Conservation (phyloP, 192 early-diverging fungal genomes). For the Backusella sp. region DNA sequence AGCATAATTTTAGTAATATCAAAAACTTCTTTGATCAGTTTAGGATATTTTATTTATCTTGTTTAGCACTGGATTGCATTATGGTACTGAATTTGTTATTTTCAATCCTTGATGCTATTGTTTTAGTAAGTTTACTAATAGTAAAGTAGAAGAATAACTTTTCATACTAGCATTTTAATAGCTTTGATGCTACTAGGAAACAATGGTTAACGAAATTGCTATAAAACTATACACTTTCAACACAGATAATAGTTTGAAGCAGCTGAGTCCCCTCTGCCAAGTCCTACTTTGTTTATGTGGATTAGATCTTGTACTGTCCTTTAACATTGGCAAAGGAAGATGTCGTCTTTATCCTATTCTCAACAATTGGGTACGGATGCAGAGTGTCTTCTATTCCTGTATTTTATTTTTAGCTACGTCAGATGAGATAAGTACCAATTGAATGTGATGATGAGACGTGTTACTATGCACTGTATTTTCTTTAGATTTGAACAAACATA, state of each 20-base stretch:
- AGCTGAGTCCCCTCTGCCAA: background rate
- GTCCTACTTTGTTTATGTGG: background rate
- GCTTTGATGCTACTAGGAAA: background rate
- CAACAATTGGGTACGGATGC: background rate
- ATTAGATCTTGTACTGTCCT: background rate
- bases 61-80: too few relatives aligned
- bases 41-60: too few relatives aligned
- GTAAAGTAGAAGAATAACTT: too few relatives aligned
- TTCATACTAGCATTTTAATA: too few relatives aligned
- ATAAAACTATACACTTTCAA: background rate
- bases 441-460: background rate
- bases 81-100: background rate
- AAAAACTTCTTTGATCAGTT: too few relatives aligned
- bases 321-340: background rate
- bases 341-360: background rate
- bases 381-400: background rate
- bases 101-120: background rate
- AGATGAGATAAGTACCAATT: background rate
- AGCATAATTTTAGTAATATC: too few relatives aligned
- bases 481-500: too few relatives aligned
- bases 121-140: too few relatives aligned
- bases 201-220: background rate
- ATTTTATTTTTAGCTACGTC: background rate
- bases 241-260: background rate
- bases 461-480: background rate